A percentile compares a stretch with the other conserved stretches of the same genome.
Evolutionary conservation across 192 early-diverging fungal species (phyloP).

Genomic region (Kappamyces sp.): DNA sequence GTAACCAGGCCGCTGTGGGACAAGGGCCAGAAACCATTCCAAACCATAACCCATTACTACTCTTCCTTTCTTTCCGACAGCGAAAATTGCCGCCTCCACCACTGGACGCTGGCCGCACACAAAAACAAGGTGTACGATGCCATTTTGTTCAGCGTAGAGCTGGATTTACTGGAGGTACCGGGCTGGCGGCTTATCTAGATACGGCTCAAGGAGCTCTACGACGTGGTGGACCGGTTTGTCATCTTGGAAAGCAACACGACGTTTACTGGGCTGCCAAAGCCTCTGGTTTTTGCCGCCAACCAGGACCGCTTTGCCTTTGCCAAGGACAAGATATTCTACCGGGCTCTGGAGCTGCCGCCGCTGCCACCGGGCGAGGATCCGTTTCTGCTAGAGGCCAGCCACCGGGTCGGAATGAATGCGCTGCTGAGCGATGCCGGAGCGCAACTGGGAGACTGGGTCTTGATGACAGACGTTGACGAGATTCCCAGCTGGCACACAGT

Average conservation of each 20-base stretch:
- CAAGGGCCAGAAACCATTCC: conserved; percentile 16
- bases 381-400: conserved; percentile 42
- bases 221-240: conserved; percentile 55
- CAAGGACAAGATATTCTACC: conserved; percentile 48
- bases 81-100: conserved; percentile 40
- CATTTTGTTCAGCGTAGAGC: conserved; percentile 55
- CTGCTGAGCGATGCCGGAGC: conserved; percentile 22
- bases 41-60: conserved; percentile 41
- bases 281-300: conserved; percentile 40
- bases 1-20: conserved; percentile 45
- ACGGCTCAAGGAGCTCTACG: conserved; percentile 46
- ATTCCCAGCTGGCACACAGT: conserved; percentile 41
- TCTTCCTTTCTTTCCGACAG: conserved; percentile 31
- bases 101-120: conserved; percentile 31
- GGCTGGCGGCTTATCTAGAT: conserved; percentile 6
- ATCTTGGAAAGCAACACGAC: conserved; percentile 51
- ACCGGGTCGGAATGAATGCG: conserved; percentile 38
- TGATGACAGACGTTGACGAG: conserved; percentile 60
- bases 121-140: conserved; percentile 46
- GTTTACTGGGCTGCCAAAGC: conserved; percentile 49
- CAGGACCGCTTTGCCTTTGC: conserved; percentile 51
- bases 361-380: conserved; percentile 30
- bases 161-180: conserved; percentile 54
- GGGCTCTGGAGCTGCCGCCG: conserved; percentile 18
- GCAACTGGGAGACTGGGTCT: conserved; percentile 38